Percentiles rank a stretch among this genome's conserved stretches.
Evolutionary conservation across 2,329 filamentous ascomycete species (phyloP).

Genomic region (Fusarium phyllophilum): DNA sequence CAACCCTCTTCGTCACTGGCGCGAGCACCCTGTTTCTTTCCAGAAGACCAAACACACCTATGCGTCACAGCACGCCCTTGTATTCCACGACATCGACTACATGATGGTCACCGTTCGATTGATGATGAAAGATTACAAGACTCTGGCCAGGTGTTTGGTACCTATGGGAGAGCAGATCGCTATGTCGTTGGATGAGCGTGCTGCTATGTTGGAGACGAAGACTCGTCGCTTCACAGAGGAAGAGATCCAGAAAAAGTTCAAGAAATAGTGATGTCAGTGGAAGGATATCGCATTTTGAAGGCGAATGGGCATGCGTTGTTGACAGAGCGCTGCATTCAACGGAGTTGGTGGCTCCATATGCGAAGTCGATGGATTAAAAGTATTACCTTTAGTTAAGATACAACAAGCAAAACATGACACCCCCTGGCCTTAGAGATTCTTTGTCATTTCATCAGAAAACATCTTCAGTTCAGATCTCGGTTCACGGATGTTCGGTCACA

Average conservation of each 20-base stretch:
- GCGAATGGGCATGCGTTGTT: not conserved
- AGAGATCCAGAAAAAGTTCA: conserved; percentile 39
- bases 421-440: fast-evolving
- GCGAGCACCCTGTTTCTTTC: conserved; percentile 80
- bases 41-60: conserved; percentile 75
- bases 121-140: conserved; percentile 75
- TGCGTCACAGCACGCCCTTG: conserved; percentile 72
- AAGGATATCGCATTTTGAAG: not conserved
- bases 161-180: conserved; percentile 77
- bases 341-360: not conserved
- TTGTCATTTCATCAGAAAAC: fast-evolving
- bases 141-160: conserved; percentile 76
- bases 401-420: too few relatives aligned
- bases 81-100: conserved; percentile 86
- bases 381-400: not conserved
- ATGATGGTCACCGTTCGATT: conserved; percentile 77
- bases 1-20: conserved; percentile 82
- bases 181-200: conserved; percentile 64
- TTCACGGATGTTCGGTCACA: not conserved
- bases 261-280: not conserved
- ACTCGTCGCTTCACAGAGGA: conserved; percentile 41
- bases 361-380: not conserved
- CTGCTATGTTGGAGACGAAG: conserved; percentile 36
- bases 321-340: not conserved
- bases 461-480: not conserved